phyloP scores from a whole-genome alignment of 495 filamentous ascomycete genomes.

The Hypoxylon fuscum region DNA sequence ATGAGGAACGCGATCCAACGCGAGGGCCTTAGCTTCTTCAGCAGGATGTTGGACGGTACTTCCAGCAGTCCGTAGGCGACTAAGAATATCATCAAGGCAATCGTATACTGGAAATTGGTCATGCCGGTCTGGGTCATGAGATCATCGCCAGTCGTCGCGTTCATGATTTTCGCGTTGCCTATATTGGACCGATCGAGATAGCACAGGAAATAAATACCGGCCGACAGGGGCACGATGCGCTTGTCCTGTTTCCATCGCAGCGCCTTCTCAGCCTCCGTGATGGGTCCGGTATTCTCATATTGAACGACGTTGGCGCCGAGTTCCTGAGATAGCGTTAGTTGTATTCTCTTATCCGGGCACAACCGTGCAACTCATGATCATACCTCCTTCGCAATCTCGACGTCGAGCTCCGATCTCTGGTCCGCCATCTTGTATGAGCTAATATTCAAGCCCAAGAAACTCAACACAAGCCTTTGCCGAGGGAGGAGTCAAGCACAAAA shows the following conservation, averaged over 20 bases:
- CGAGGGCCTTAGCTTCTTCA: constrained; percentile 67
- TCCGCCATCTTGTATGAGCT: constrained; percentile 18
- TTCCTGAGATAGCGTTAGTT: constrained; percentile 10
- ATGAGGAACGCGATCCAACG: constrained; percentile 69
- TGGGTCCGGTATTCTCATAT: constrained; percentile 23
- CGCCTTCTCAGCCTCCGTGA: constrained; percentile 45
- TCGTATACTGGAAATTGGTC: constrained; percentile 73
- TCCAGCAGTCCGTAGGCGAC: constrained; percentile 49
- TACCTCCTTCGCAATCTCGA: constrained; percentile 34
- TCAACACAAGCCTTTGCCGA: constrained; percentile 7
- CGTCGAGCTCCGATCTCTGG: constrained; percentile 18
- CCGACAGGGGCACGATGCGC: constrained; percentile 61
- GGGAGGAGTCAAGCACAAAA: neutral
- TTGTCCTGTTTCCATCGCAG: constrained; percentile 69
- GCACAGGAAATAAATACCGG: constrained; percentile 63
- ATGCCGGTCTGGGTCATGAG: constrained; percentile 68
- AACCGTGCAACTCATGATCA: neutral
- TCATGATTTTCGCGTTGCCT: constrained; percentile 52
- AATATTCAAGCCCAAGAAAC: neutral
- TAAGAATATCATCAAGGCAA: constrained; percentile 66
- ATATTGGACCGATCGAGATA: constrained; percentile 59
- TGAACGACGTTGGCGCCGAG: constrained; percentile 15
- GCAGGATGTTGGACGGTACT: constrained; percentile 76
- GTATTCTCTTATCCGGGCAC: neutral
- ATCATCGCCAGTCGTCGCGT: constrained; percentile 61